A percentile compares a stretch with the other conserved stretches of the same genome.
Evolutionary conservation across 2,329 filamentous ascomycete species (phyloP).

Genomic region (Clonostachys byssicola): DNA sequence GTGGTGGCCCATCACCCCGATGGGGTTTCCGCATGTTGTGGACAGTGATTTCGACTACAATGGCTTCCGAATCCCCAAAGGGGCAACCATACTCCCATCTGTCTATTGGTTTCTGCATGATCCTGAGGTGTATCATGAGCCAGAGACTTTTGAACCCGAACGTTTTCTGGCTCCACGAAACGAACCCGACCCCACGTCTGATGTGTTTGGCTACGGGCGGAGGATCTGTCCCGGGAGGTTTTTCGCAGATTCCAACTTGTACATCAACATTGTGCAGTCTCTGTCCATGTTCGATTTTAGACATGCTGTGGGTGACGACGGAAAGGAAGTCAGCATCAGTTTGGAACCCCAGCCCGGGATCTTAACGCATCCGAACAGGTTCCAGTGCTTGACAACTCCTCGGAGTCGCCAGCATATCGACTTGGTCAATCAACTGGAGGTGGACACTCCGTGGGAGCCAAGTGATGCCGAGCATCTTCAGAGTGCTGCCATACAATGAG

Average conservation of each 20-base stretch:
- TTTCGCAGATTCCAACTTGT: slow-evolving; percentile 18
- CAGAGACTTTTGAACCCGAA: slow-evolving; percentile 16
- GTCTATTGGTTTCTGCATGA: slow-evolving; percentile 21
- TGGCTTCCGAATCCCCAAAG: slow-evolving; percentile 36
- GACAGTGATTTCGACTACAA: slow-evolving; percentile 27
- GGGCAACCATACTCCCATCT: slow-evolving; percentile 32
- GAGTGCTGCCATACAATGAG: neutral
- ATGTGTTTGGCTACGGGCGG: slow-evolving; percentile 21
- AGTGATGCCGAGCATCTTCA: neutral
- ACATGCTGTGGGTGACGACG: slow-evolving; percentile 1
- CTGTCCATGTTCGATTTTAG: slow-evolving; percentile 39
- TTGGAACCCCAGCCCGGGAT: slow-evolving; percentile 2
- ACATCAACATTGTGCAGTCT: slow-evolving; percentile 25
- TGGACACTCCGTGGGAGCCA: slow-evolving; percentile 1
- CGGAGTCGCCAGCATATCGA: slow-evolving; percentile 2
- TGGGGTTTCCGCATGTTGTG: slow-evolving; percentile 30
- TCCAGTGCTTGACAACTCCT: neutral
- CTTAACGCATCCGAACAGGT: slow-evolving; percentile 1
- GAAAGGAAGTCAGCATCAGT: neutral
- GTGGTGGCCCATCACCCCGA: slow-evolving; percentile 35
- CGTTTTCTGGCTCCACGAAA: slow-evolving; percentile 15
- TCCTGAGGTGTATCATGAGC: slow-evolving; percentile 37
- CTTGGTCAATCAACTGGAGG: neutral
- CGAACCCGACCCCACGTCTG: slow-evolving; percentile 15
- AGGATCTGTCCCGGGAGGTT: slow-evolving; percentile 20